A percentile compares a stretch with the other conserved stretches of the same genome.
Evolutionary conservation across 768 basidiomycete species (phyloP).

Genomic region (Boletus rubroflammeus): DNA sequence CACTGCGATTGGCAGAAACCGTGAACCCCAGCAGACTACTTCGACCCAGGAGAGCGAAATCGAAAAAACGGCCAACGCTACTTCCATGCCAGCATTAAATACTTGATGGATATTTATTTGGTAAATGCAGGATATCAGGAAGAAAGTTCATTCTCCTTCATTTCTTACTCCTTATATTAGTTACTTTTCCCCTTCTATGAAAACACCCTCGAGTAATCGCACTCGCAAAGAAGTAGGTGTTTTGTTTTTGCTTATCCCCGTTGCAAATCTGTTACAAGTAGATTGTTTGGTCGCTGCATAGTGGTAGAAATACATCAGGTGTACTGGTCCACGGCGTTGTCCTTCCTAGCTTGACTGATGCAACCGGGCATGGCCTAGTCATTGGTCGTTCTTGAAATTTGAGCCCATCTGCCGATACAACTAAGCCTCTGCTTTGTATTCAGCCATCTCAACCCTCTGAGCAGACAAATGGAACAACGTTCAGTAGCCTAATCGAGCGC

Average conservation of each 20-base stretch:
- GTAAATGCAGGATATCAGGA: neutral
- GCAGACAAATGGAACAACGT: no score
- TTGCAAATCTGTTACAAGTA: neutral
- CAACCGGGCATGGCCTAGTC: no score
- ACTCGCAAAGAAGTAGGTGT: neutral
- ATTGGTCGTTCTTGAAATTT: no score
- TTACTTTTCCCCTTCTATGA: no score
- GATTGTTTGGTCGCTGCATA: neutral
- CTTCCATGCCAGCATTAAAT: neutral
- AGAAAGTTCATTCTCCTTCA: neutral
- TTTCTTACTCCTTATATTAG: neutral
- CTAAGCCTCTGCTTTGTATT: no score
- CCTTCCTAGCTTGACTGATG: neutral
- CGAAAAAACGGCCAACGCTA: slow-evolving; percentile 18
- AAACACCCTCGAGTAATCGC: neutral
- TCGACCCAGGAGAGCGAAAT: slow-evolving; percentile 27
- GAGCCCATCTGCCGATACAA: no score
- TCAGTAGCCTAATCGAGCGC: no score
- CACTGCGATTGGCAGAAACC: slow-evolving; percentile 27
- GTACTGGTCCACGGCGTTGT: neutral
- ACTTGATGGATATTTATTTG: neutral
- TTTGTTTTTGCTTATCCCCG: neutral
- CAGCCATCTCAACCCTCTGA: no score
- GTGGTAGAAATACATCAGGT: neutral
- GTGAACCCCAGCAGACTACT: slow-evolving; percentile 33